Base-by-base conservation (phyloP, 768 basidiomycete species). In the Leccinum barrowsii region DNA sequence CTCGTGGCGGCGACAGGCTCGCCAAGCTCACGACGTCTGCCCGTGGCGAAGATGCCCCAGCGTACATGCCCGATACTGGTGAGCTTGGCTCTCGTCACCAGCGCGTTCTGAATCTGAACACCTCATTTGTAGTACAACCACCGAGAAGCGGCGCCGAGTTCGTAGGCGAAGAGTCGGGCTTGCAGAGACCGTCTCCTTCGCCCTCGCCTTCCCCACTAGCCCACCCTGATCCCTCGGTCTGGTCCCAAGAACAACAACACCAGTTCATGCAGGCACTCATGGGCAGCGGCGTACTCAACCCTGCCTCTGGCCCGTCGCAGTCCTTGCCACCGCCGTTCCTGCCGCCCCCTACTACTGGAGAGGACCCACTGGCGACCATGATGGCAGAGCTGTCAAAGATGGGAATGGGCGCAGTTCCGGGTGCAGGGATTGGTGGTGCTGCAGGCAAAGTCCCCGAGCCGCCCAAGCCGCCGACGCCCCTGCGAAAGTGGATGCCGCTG, bases 11-110 rank as follows among this genome's bases (percentile, higher is more conserved):
- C 28, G 89, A 91, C 77, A 82, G 90, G 55, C 83, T 93, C 46
- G 85, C 88, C 30, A 91, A 85, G 66, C 80, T 93, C 47, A 90
- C 91, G 4, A 87, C 86, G 3, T 86, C 86, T 3, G 82, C 87
- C 35, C 82, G 90, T 21, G 83, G 84, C 42, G 88, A 89, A 52
- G 87, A 90, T 57, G 83, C 79, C 8, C 75, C 83, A 4, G 77
- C 77, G 11, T 85, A 81, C 65, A 69, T 80, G 54, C 80, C 79
- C 63, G 76, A 82, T 55, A 2, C 37, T 2, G 81, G 85, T 67
- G 13, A 61, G 55, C 55, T 15, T 48, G 3, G 26, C 7, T 28
- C n/a, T 50, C n/a, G 8, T 13, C 26, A 28, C 26, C 8, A 15
- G 17, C 26, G 17, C 26, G 42, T 37, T 37, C 37, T 17, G 37